These are phyloP conservation scores for Hirschfeldia incana DNA, from an alignment of 345 rosid genomes.

Conservation along the genomic window DNA sequence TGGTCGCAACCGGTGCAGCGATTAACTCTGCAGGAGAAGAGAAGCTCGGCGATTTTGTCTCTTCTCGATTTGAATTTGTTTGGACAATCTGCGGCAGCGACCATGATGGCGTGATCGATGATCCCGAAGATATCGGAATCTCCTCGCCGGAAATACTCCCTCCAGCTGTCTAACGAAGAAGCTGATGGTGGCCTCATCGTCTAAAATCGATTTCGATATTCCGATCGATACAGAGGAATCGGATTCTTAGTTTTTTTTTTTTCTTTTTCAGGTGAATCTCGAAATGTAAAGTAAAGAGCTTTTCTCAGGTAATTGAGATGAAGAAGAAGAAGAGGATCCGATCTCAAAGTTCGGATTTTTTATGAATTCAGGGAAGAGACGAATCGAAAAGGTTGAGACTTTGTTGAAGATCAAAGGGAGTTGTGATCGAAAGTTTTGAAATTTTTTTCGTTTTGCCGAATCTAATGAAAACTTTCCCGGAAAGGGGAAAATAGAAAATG, in stretches of 20 bases:
- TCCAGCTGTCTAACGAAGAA: slow-evolving; percentile 69
- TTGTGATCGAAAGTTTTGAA: slow-evolving; percentile 23
- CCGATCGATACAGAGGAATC: neutral
- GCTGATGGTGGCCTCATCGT: slow-evolving; percentile 24
- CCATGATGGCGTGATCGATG: slow-evolving; percentile 76
- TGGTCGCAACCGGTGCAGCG: slow-evolving; percentile 71
- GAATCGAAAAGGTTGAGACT: slow-evolving; percentile 17
- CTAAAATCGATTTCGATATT: neutral
- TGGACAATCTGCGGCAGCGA: slow-evolving; percentile 84
- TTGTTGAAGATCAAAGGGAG: slow-evolving; percentile 4
- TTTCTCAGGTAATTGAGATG: neutral
- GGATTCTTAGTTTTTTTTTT: neutral
- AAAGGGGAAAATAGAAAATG: slow-evolving; percentile 26
- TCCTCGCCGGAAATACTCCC: slow-evolving; percentile 68
- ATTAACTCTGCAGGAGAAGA: slow-evolving; percentile 56
- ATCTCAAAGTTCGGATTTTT: neutral
- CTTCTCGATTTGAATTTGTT: slow-evolving; percentile 64
- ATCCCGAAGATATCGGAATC: slow-evolving; percentile 72
- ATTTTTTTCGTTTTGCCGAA: neutral
- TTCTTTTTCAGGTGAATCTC: neutral
- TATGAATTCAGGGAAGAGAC: neutral
- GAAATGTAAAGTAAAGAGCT: neutral
- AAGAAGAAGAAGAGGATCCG: neutral
- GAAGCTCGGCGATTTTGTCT: slow-evolving; percentile 75
- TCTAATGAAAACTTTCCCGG: slow-evolving; percentile 37